A percentile compares a stretch with the other conserved stretches of the same genome.
Conservation (phyloP, 2,329 filamentous ascomycete species). For the Colletotrichum sp. region DNA sequence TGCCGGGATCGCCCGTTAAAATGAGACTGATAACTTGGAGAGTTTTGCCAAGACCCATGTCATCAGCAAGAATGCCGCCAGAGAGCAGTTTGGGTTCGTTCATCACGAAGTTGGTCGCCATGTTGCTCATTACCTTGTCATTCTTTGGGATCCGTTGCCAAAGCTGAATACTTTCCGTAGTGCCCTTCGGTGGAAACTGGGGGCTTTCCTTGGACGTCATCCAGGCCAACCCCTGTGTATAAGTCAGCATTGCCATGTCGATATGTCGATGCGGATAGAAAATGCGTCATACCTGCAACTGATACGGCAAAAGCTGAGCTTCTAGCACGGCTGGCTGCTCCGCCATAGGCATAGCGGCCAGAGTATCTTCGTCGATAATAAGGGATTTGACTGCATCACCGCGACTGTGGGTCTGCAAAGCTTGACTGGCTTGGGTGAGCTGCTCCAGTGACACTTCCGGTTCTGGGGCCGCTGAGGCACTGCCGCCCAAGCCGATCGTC, state of each 20-base stretch:
- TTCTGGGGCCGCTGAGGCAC: conserved; percentile 27
- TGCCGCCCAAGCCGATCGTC: conserved; percentile 40
- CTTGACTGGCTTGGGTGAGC: conserved; percentile 69
- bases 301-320: conserved; percentile 78
- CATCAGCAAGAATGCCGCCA: conserved; percentile 87
- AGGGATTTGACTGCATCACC: conserved; percentile 72
- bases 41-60: conserved; percentile 93
- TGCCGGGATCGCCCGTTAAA: conserved; percentile 58
- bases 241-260: neutral
- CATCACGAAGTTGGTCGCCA: conserved; percentile 72
- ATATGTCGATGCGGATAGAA: neutral
- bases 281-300: conserved; percentile 58
- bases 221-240: conserved; percentile 75
- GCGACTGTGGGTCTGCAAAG: conserved; percentile 70
- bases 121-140: conserved; percentile 60
- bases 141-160: conserved; percentile 67
- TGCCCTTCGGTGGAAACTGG: conserved; percentile 61
- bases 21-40: conserved; percentile 85
- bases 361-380: conserved; percentile 71
- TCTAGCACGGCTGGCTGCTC: conserved; percentile 69
- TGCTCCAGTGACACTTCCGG: conserved; percentile 61
- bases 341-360: conserved; percentile 76
- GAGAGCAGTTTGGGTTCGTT: conserved; percentile 69
- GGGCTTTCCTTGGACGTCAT: conserved; percentile 79
- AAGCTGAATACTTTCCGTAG: conserved; percentile 71